Evolutionary conservation across 2,329 filamentous ascomycete species (phyloP).

Genomic region (Didymellaceae sp.): DNA sequence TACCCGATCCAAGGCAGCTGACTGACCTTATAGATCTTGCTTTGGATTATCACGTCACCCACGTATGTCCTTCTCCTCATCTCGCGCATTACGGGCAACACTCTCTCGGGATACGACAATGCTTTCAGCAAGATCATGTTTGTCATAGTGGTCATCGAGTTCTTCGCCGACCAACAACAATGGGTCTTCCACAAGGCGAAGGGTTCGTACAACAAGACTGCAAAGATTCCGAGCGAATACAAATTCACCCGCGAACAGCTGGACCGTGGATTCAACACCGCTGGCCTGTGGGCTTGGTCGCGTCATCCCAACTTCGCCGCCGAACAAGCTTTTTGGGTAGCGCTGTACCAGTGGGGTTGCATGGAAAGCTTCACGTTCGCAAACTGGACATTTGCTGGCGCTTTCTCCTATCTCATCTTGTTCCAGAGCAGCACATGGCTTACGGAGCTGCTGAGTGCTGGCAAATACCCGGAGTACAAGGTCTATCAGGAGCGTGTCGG

Average conservation of each 20-base stretch:
- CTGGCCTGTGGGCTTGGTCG: constrained; percentile 84
- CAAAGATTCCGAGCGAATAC: constrained; percentile 69
- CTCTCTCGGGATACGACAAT: constrained; percentile 61
- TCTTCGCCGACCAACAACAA: constrained; percentile 88
- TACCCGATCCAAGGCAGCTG: background rate
- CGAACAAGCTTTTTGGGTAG: constrained; percentile 89
- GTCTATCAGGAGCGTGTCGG: constrained; percentile 84
- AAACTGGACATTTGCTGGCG: constrained; percentile 80
- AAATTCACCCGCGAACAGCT: constrained; percentile 74
- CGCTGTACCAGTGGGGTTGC: constrained; percentile 87
- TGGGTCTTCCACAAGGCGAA: constrained; percentile 91
- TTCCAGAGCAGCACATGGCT: constrained; percentile 91
- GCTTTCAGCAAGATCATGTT: constrained; percentile 63
- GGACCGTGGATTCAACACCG: constrained; percentile 86
- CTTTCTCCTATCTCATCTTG: constrained; percentile 72
- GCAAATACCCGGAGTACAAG: constrained; percentile 88
- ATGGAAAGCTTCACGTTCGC: constrained; percentile 72
- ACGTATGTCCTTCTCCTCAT: constrained; percentile 82
- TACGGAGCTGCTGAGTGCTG: constrained; percentile 79
- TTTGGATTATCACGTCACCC: constrained; percentile 79
- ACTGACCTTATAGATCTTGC: constrained; percentile 63
- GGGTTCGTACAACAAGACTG: constrained; percentile 73
- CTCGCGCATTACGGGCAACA: constrained; percentile 64
- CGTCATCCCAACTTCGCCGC: constrained; percentile 94
- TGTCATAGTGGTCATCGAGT: constrained; percentile 69